Conservation (phyloP, 2,329 filamentous ascomycete genomes). For the Talaromyces atroroseus region DNA sequence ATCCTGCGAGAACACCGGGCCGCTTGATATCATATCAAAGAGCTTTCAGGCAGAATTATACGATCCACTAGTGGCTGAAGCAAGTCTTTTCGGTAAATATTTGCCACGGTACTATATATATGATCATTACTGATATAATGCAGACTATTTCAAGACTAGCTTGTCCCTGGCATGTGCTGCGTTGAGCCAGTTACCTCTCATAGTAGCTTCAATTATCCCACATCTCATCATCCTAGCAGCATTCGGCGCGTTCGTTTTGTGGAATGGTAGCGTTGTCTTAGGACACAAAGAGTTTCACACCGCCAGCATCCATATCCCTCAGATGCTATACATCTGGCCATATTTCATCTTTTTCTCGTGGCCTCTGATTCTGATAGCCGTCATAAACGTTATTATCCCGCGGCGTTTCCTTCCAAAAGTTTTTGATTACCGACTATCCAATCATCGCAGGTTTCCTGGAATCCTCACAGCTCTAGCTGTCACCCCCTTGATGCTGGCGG, state of each 20-base stretch:
- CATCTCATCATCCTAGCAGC: constrained; percentile 58
- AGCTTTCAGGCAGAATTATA: constrained; percentile 41
- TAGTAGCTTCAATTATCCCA: constrained; percentile 41
- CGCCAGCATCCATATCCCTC: constrained; percentile 78
- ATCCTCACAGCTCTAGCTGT: constrained; percentile 31
- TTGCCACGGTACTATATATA: neutral
- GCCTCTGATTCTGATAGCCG: constrained; percentile 61
- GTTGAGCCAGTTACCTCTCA: constrained; percentile 36
- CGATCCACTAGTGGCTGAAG: constrained; percentile 46
- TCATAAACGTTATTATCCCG: constrained; percentile 39
- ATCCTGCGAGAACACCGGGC: constrained; percentile 22
- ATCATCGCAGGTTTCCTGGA: constrained; percentile 35
- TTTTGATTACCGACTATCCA: constrained; percentile 29
- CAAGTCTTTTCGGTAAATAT: constrained; percentile 45
- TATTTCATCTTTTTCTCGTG: constrained; percentile 85
- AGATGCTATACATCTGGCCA: constrained; percentile 94
- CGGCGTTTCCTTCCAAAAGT: constrained; percentile 28
- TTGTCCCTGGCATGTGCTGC: constrained; percentile 61
- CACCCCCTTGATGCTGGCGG: constrained; percentile 39
- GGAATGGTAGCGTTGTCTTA: constrained; percentile 89
- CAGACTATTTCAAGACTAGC: constrained; percentile 47
- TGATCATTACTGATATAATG: constrained; percentile 20
- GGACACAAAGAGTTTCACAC: constrained; percentile 93
- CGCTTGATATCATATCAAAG: constrained; percentile 26
- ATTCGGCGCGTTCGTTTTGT: constrained; percentile 71